phyloP scores from a whole-genome alignment of 2,329 filamentous ascomycete genomes.

The Neocucurbitaria cava region DNA sequence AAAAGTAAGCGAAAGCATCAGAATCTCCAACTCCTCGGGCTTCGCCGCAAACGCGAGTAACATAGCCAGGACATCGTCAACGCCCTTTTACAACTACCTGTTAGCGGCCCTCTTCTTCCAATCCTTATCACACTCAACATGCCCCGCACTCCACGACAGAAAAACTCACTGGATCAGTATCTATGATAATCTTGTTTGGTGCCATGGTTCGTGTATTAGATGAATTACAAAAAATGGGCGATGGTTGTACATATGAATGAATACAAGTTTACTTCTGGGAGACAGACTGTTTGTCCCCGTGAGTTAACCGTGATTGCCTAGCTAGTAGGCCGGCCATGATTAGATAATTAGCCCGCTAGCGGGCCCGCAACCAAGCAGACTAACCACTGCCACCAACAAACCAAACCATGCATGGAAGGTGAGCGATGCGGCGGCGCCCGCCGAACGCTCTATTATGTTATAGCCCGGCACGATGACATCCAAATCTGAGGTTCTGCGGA shows the following conservation, averaged over 20 bases:
- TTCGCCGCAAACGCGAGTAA: constrained; percentile 83
- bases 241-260: constrained; percentile 2
- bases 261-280: background rate
- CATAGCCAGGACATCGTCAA: constrained; percentile 90
- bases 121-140: no score
- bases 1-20: constrained; percentile 88
- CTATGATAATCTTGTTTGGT: constrained; percentile 79
- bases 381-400: no score
- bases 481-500: background rate
- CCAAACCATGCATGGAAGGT: constrained; percentile 26
- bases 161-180: constrained; percentile 84
- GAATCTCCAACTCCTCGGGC: constrained; percentile 83
- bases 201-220: constrained; percentile 49
- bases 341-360: constrained; percentile 37
- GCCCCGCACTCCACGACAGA: background rate
- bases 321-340: constrained; percentile 21
- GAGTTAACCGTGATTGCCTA: no score
- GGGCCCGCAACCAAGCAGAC: no score
- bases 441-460: constrained; percentile 14
- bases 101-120: background rate
- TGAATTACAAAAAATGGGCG: constrained; percentile 4
- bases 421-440: constrained; percentile 18
- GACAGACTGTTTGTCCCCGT: constrained; percentile 6
- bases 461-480: constrained; percentile 10
- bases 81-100: constrained; percentile 62